Evolutionary conservation across 768 basidiomycete genomes (phyloP).

Genomic region (Omphalotus guepiniiformis): DNA sequence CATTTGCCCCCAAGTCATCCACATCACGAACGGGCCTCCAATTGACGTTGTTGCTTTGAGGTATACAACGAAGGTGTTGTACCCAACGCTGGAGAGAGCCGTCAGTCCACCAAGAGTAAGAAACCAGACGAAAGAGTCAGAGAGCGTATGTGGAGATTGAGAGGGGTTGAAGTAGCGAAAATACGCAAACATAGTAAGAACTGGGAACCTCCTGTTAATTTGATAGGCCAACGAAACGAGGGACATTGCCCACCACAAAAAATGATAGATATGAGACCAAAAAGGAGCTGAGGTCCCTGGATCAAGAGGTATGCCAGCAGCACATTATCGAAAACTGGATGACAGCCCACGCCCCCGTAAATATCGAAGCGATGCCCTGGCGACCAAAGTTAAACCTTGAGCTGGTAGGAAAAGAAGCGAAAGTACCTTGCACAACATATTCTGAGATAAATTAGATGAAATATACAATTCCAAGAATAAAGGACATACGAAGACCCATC

Average conservation of each 20-base stretch:
- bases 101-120: background rate
- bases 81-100: background rate
- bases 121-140: slow-evolving; percentile 3
- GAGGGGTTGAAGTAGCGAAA: background rate
- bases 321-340: slow-evolving; percentile 2
- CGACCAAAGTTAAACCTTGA: background rate
- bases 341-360: slow-evolving; percentile 7
- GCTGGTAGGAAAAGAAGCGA: background rate
- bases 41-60: background rate
- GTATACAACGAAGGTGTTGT: background rate
- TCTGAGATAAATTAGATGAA: background rate
- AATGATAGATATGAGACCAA: background rate
- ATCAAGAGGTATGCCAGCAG: slow-evolving; percentile 3
- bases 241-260: background rate
- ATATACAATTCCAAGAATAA: background rate
- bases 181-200: background rate
- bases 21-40: background rate
- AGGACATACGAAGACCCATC: slow-evolving; percentile 4
- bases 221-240: no score
- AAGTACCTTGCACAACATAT: slow-evolving; percentile 7
- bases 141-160: background rate
- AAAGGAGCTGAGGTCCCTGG: slow-evolving; percentile 2
- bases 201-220: no score
- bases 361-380: slow-evolving; percentile 6
- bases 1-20: background rate